Base-by-base conservation (phyloP, 192 early-diverging fungal species). In the Lobosporangium transversale region DNA sequence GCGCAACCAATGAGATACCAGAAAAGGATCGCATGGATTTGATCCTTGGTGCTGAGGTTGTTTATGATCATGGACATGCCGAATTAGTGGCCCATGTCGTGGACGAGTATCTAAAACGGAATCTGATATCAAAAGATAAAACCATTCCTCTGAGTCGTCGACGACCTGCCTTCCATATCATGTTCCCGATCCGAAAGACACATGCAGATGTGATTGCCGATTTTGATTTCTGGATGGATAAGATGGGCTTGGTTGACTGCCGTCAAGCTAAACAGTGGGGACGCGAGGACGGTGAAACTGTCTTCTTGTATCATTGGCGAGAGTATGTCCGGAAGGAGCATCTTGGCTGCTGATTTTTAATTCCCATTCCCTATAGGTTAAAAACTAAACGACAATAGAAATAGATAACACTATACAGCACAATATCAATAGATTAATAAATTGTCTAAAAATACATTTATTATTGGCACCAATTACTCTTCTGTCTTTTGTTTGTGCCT, bases 21-120 rank as follows among this genome's bases (percentile, higher is more conserved):
- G 68, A 69, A 8, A 30, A 51, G 3, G 43, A 74, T 0, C 54
- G 59, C 1, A 79, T 70, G 53, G 80, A 80, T 54, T 32, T 86
- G 23, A 75, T 86, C 17, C 43, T 86, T 36, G 85, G 83, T 1
- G 81, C 80, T 14, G 85, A 86, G 35, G 60, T 86, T 15, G 70
- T 86, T 18, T 86, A 86, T 50, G 85, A 86, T 49, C 83, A 82
- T 60, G 85, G 83, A 11, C 85, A 86, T 45, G 85, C 82, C 11
- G 78, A 82, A 24, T 36, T 80, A 48, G 68, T 86, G 5, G 82
- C 85, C 1, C 78, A 79, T 49, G 82, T 83, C 15, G 80, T 82
- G 20, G 69, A 80, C 29, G 70, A 79, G 53, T 69, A 75, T 26
- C 65, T 86, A 59, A 74, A 74, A 23, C 51, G 78, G 11, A 75